Conservation (phyloP, 2,329 filamentous ascomycete species). For the Colletotrichum sp. region DNA sequence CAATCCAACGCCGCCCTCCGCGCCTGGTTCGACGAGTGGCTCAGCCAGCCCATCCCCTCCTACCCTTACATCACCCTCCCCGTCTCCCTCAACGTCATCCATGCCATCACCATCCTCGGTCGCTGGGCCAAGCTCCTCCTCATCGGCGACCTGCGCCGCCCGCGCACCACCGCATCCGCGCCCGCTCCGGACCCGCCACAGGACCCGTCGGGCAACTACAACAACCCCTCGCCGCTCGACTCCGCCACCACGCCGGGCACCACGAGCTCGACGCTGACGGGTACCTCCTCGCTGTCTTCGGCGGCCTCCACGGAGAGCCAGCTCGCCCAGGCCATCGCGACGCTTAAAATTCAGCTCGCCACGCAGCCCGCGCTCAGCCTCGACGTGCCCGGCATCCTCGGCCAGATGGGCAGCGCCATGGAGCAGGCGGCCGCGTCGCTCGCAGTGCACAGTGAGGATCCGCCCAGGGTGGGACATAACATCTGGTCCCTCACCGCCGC, state of each 20-base stretch:
- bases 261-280: background rate
- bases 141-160: background rate
- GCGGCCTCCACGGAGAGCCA: background rate
- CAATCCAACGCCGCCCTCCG: conserved; percentile 51
- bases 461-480: conserved; percentile 43
- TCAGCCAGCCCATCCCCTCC: conserved; percentile 44
- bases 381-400: conserved; percentile 48
- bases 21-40: conserved; percentile 54
- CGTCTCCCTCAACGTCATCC: conserved; percentile 49
- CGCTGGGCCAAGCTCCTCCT: conserved; percentile 54
- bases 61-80: conserved; percentile 54
- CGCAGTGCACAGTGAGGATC: conserved; percentile 32
- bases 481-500: conserved; percentile 53
- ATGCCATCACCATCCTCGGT: conserved; percentile 53
- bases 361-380: conserved; percentile 49
- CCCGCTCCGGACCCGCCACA: background rate
- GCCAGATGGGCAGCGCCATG: conserved; percentile 44
- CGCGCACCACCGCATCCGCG: background rate
- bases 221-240: background rate
- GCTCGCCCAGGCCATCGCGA: conserved; percentile 43
- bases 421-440: conserved; percentile 46
- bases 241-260: background rate
- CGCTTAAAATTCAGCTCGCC: conserved; percentile 45
- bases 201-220: background rate
- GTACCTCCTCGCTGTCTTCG: background rate